Conservation (phyloP, 148 eudicot genomes). For the Chenopodium quinoa region DNA sequence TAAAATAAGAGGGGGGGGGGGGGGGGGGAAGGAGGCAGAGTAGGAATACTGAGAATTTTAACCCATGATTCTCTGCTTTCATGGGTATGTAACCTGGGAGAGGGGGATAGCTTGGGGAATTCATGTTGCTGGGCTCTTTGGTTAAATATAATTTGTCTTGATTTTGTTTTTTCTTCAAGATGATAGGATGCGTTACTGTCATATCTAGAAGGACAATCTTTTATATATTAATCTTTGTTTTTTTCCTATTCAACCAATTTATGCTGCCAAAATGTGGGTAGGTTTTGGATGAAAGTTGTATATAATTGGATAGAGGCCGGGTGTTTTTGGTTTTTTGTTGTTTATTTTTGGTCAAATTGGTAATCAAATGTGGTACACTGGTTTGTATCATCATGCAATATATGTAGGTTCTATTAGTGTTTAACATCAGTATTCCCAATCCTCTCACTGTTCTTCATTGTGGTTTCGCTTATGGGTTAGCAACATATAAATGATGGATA, state of each 20-base stretch:
- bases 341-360: background rate
- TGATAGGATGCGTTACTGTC: background rate
- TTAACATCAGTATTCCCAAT: background rate
- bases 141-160: background rate
- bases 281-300: constrained; percentile 5
- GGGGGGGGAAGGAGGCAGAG: no score
- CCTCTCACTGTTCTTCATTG: background rate
- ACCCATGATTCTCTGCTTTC: background rate
- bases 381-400: no score
- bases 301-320: background rate
- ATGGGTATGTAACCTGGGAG: background rate
- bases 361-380: background rate
- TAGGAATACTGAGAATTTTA: background rate
- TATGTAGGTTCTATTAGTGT: background rate
- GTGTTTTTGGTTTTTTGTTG: background rate
- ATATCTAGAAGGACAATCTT: background rate
- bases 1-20: no score
- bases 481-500: background rate
- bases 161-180: background rate
- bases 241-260: background rate
- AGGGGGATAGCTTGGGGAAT: background rate
- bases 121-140: background rate
- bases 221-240: background rate
- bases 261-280: background rate
- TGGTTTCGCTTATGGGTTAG: background rate